Evolutionary conservation across 805 yeast species (phyloP).

Genomic region (Suhomyces xylopsoci): DNA sequence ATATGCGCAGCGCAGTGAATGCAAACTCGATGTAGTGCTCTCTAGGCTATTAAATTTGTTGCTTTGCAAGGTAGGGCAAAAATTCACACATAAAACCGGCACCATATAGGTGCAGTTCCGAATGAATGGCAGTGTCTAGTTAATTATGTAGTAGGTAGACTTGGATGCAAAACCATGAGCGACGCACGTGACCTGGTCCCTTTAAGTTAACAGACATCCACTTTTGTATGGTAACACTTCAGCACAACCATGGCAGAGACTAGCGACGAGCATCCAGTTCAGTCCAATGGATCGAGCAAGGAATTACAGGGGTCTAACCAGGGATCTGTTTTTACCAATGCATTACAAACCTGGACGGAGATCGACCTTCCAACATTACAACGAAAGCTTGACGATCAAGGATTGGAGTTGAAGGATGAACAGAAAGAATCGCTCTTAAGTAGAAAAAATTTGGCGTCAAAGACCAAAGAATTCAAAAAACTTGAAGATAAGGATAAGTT

Average conservation of each 20-base stretch:
- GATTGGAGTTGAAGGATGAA: constrained; percentile 63
- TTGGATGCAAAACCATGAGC: background rate
- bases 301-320: background rate
- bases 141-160: background rate
- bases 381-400: constrained; percentile 68
- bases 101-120: background rate
- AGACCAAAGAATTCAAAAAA: constrained; percentile 84
- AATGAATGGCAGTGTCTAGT: background rate
- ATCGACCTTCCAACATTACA: constrained; percentile 72
- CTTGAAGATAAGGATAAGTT: constrained; percentile 66
- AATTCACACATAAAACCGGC: background rate
- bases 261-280: background rate
- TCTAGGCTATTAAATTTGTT: background rate
- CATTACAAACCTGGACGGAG: constrained; percentile 71
- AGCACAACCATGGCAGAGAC: background rate
- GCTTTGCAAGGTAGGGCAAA: background rate
- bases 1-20: background rate
- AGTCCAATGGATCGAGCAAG: background rate
- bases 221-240: background rate
- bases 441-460: constrained; percentile 73
- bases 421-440: constrained; percentile 66
- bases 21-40: no score
- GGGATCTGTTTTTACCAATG: constrained; percentile 22
- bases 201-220: background rate
- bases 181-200: background rate